Base-by-base conservation (phyloP, 2,329 filamentous ascomycete genomes). In the Pseudocercospora vitis region DNA sequence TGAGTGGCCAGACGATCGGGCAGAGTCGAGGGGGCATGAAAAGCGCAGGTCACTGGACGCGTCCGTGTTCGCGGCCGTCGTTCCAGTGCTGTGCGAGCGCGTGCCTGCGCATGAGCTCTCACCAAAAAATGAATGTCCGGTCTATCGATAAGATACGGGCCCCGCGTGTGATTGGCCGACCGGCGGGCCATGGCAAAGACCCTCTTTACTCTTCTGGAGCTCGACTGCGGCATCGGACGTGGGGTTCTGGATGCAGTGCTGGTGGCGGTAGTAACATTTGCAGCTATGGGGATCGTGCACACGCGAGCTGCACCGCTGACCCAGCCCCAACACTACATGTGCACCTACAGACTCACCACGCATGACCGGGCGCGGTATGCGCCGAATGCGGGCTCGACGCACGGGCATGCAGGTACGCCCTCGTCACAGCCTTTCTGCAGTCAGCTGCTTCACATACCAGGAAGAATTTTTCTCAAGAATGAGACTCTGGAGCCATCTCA, bases 61-160 rank as follows among this genome's bases (percentile, higher is more conserved):
- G 19, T n/a, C 35, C 35, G 35, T 21, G 14, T 18, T 39, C 35
- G 35, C 16, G 18, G 14, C 35, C 18, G 35, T 39, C 8, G 35
- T 39, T 12, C 16, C 9, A 19, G 33, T n/a, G n/a, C 14, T 18
- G 33, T 39, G 3, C 3, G n/a, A n/a, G n/a, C n/a, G 14, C 14
- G 16, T 18, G 11, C 19, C 21, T 18, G 14, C n/a, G 19, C 35
- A 5, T 37, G 33, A 23, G 35, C 35, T 23, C 35, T 42, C 18
- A 42, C 19, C 19, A 24, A 26, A 42, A 42, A 42, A 42, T 24
- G 19, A 42, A 42, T 42, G 37, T 42, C 37, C 18, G n/a, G 18
- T 11, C 6, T 14, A 14, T 42, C 37, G 37, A 42, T 42, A 42
- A 37, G 12, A 11, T 12, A 9, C 18, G 18, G 7, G 1, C 18